A percentile compares a stretch with the other conserved stretches of the same genome.
Conservation (phyloP, 2,329 filamentous ascomycete genomes). For the Colletotrichum siamense region DNA sequence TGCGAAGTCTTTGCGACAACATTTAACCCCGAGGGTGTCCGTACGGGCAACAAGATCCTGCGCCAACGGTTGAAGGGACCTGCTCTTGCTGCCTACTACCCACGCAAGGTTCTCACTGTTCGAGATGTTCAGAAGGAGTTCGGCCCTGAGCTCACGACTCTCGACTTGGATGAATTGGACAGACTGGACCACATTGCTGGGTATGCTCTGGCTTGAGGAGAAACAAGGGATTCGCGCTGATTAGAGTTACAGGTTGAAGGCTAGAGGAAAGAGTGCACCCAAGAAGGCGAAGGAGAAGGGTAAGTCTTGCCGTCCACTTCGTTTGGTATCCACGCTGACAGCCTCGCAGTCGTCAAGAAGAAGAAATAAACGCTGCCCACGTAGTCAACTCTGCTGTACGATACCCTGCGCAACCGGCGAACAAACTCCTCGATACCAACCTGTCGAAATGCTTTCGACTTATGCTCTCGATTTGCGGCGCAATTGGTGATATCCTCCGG, state of each 20-base stretch:
- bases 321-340: slow-evolving; percentile 32
- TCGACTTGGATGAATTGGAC: slow-evolving; percentile 80
- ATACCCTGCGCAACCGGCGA: slow-evolving; percentile 8
- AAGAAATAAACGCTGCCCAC: slow-evolving; percentile 30
- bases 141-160: slow-evolving; percentile 67
- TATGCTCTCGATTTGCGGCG: background rate
- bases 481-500: background rate
- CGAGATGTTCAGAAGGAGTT: slow-evolving; percentile 77
- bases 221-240: background rate
- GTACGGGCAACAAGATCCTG: slow-evolving; percentile 90
- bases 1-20: slow-evolving; percentile 90
- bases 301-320: background rate
- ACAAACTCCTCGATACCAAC: background rate
- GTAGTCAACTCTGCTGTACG: slow-evolving; percentile 5
- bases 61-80: slow-evolving; percentile 89
- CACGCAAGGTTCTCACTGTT: slow-evolving; percentile 73
- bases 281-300: slow-evolving; percentile 78
- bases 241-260: slow-evolving; percentile 63
- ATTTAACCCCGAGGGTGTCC: slow-evolving; percentile 83
- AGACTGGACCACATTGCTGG: slow-evolving; percentile 77
- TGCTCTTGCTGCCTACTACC: slow-evolving; percentile 86
- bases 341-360: slow-evolving; percentile 44
- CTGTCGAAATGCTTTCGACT: background rate
- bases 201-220: slow-evolving; percentile 44
- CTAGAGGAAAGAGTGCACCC: slow-evolving; percentile 84